phyloP scores from a whole-genome alignment of 495 filamentous ascomycete genomes.

The Neurospora discreta region DNA sequence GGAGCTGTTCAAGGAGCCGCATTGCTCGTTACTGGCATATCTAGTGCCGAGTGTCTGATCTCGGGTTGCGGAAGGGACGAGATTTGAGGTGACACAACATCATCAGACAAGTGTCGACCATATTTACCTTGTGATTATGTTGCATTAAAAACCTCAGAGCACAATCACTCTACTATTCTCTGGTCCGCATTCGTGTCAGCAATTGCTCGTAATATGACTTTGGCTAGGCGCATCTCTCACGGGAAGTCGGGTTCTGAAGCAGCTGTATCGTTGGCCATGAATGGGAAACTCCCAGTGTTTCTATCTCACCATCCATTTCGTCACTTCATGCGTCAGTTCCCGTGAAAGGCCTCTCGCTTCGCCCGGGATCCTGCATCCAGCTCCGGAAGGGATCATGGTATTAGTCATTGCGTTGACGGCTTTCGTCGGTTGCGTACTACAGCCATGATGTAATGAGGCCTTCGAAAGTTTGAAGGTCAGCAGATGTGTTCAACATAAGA shows the following conservation, averaged over 20 bases:
- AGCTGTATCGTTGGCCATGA: background rate
- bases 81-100: background rate
- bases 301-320: background rate
- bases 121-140: background rate
- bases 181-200: background rate
- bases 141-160: background rate
- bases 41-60: background rate
- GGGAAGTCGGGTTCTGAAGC: background rate
- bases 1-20: background rate
- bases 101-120: background rate
- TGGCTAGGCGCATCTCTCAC: background rate
- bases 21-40: background rate
- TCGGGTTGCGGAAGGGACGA: background rate
- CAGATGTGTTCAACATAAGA: too few species aligned
- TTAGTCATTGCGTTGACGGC: background rate
- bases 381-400: background rate
- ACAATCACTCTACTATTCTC: background rate
- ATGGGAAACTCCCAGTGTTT: background rate
- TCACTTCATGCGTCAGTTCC: background rate
- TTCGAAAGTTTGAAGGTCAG: too few species aligned
- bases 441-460: too few species aligned
- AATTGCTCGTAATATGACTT: background rate
- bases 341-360: background rate
- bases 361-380: background rate
- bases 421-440: background rate